phyloP scores from a whole-genome alignment of 2,329 filamentous ascomycete genomes.

The Chaetomiaceae sp. region DNA sequence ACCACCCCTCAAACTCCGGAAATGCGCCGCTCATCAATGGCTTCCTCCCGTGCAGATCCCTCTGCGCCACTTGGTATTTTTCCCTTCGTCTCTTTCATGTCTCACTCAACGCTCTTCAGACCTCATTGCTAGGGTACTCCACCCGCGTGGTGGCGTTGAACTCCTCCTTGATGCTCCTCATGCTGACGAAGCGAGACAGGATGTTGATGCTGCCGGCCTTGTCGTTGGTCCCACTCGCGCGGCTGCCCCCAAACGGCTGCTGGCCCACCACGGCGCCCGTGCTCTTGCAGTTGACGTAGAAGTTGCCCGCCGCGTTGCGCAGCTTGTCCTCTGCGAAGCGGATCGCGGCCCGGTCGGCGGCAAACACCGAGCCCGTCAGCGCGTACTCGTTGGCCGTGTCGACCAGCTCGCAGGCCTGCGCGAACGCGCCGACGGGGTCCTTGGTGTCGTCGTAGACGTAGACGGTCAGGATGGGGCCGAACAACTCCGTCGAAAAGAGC shows the following conservation, averaged over 20 bases:
- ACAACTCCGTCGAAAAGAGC: conserved; percentile 45
- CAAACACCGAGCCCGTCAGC: conserved; percentile 48
- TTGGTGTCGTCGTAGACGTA: conserved; percentile 46
- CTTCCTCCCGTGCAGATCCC: background rate
- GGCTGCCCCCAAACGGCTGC: conserved; percentile 51
- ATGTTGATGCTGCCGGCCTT: conserved; percentile 51
- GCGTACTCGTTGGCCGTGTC: conserved; percentile 69
- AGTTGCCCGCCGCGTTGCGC: conserved; percentile 52
- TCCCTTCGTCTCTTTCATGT: background rate
- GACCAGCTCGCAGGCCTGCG: conserved; percentile 56
- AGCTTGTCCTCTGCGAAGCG: conserved; percentile 48
- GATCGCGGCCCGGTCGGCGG: conserved; percentile 43
- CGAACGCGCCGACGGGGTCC: conserved; percentile 39
- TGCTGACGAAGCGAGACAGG: conserved; percentile 48
- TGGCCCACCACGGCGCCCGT: conserved; percentile 53
- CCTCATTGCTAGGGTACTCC: conserved; percentile 67
- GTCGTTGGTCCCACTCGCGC: conserved; percentile 52
- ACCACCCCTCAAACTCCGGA: conserved; percentile 1
- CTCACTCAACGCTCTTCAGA: conserved; percentile 32
- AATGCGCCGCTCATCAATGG: background rate
- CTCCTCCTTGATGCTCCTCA: conserved; percentile 62
- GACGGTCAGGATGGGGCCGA: conserved; percentile 43
- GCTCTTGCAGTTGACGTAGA: conserved; percentile 56
- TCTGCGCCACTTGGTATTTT: background rate
- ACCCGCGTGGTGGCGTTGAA: conserved; percentile 61